Conservation (phyloP, 768 basidiomycete species). For the Pisolithus microcarpus region DNA sequence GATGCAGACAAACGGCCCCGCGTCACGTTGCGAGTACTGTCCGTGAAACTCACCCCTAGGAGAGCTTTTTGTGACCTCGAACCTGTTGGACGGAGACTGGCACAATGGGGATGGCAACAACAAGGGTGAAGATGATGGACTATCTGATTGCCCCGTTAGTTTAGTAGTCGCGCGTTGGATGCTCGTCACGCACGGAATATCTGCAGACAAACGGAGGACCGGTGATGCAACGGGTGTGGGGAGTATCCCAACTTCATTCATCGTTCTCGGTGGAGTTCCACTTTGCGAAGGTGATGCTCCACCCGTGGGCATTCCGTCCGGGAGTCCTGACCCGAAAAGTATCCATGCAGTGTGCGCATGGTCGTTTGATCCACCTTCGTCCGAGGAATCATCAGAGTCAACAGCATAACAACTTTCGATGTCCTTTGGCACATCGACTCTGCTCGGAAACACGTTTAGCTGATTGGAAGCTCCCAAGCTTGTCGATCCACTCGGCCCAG, state of each 20-base stretch:
- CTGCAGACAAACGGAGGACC: not conserved
- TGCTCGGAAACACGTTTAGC: not conserved
- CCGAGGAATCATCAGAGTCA: constrained; percentile 38
- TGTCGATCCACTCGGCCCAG: not conserved
- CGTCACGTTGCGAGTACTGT: not conserved
- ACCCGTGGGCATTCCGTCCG: constrained; percentile 3
- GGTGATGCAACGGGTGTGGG: constrained; percentile 24
- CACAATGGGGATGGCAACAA: not conserved
- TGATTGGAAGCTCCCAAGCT: not conserved
- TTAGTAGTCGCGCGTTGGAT: constrained; percentile 2
- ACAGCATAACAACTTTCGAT: constrained; percentile 10
- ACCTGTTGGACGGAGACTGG: not conserved
- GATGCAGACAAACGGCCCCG: constrained; percentile 11
- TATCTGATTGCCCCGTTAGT: not conserved
- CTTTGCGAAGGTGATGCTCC: constrained; percentile 15
- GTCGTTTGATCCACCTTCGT: constrained; percentile 39
- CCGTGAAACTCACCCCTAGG: not conserved
- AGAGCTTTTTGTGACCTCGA: not conserved
- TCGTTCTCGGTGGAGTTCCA: not conserved
- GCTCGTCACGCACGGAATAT: not conserved
- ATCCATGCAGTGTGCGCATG: constrained; percentile 49
- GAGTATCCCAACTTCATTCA: constrained; percentile 4
- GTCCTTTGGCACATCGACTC: not conserved
- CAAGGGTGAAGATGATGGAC: not conserved
- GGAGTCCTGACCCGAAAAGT: constrained; percentile 42